Evolutionary conservation across 2,329 filamentous ascomycete genomes (phyloP), one percentile per base, ranked within the genome.

Genomic region (Fusarium sp.): DNA sequence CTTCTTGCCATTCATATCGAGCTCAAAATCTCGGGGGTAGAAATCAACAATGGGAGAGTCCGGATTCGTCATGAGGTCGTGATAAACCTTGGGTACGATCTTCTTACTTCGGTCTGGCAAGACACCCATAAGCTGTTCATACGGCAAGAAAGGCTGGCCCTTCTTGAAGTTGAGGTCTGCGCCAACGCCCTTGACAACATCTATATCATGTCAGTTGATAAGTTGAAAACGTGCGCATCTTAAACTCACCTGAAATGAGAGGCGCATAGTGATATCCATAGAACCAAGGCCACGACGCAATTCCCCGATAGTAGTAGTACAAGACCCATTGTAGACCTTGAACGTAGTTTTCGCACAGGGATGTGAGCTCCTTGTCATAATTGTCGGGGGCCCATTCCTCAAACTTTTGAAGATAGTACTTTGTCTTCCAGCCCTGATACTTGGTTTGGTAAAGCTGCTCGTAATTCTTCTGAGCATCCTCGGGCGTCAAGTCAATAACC

Each of bases 1-100:
- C 83, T 97, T 99, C 84, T 99, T 99, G 62, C 96, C 97, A 74
- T 99, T 98, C 96, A 99, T 98, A 78, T 99, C 97, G 40, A 99
- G 85, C 70, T 97, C 94, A 75, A 99, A 99, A 74, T 99, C 96
- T 73, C 95, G 89, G 4, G 96, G 96, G 75, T 99, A 99, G 78
- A 99, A 99, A 77, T 99, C 96, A 75, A 97, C 92, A 78, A 99
- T 99, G 3, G 96, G 94, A 17, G 95, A 98, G 17, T 92, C 88
- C 3, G 91, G 86, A 57, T 92, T 92, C 3, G 94, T 98, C 96
- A 99, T 99, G 49, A 99, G 85, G 26, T 93, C 89, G 80, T 96
- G 93, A 80, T 97, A 98, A 6, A 94, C 89, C 36, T 82, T 80
- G 3, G 96, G 96, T 2, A 99, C 96, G 75, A 98, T 98, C 78